Percentiles rank a stretch among this genome's conserved stretches.
These are phyloP conservation scores for Coemansia sp. DNA, from an alignment of 192 early-diverging fungal species.

Conservation along the genomic window DNA sequence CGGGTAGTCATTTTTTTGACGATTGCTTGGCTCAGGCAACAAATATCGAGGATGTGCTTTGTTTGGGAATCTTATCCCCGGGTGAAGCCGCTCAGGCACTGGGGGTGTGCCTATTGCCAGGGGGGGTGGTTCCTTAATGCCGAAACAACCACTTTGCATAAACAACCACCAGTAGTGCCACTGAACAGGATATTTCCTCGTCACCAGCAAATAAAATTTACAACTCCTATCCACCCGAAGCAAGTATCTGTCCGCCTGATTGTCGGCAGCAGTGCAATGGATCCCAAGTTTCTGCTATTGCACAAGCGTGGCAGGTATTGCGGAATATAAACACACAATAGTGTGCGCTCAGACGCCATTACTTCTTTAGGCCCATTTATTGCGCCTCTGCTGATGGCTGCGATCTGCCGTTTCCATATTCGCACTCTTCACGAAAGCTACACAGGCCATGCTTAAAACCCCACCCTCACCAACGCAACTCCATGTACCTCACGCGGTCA, in stretches of 20 bases:
- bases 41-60: conserved; percentile 6
- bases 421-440: background rate
- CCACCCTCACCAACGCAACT: background rate
- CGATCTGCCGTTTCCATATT: conserved; percentile 8
- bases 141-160: background rate
- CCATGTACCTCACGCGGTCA: conserved; percentile 6
- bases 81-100: background rate
- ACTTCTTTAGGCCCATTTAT: background rate
- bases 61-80: background rate
- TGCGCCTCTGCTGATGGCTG: background rate
- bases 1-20: background rate
- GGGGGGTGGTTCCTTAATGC: background rate
- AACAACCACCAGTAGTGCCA: conserved; percentile 1
- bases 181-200: too few relatives aligned
- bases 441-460: background rate
- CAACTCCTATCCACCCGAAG: background rate
- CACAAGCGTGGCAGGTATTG: conserved; percentile 1
- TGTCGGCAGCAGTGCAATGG: background rate
- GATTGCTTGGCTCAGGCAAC: background rate
- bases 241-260: background rate
- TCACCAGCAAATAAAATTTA: background rate
- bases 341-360: conserved; percentile 8
- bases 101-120: background rate
- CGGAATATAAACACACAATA: conserved; percentile 2
- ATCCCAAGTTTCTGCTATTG: background rate